Evolutionary conservation across 2,329 filamentous ascomycete species (phyloP).

Genomic region (Albifimbria verrucaria): DNA sequence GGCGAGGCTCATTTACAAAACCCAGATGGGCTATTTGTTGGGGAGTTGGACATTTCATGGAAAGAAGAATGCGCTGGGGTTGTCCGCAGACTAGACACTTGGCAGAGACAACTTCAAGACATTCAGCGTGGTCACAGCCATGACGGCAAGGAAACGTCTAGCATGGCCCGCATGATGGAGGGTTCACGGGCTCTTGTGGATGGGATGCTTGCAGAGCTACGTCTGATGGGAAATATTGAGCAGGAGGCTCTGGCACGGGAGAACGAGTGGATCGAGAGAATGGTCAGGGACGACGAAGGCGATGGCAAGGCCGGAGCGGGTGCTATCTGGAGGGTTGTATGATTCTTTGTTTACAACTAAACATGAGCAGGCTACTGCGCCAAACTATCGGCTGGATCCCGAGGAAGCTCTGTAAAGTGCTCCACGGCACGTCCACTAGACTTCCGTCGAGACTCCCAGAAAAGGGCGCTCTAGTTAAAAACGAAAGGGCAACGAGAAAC

Average conservation of each 20-base stretch:
- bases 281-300: conserved; percentile 42
- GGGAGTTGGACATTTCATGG: conserved; percentile 55
- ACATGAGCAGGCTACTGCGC: too few relatives aligned
- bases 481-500: not conserved
- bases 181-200: conserved; percentile 46
- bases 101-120: conserved; percentile 45
- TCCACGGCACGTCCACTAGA: too few relatives aligned
- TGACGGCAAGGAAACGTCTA: conserved; percentile 21
- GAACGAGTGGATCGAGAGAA: conserved; percentile 54
- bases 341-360: too few relatives aligned
- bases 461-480: not conserved
- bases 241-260: conserved; percentile 53
- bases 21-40: conserved; percentile 44
- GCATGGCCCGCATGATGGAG: conserved; percentile 44
- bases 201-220: conserved; percentile 61
- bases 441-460: too few relatives aligned
- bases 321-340: conserved; percentile 45
- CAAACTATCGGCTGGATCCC: too few relatives aligned
- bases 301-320: conserved; percentile 37
- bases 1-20: conserved; percentile 31
- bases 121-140: conserved; percentile 31
- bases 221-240: conserved; percentile 61
- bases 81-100: conserved; percentile 51
- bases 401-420: too few relatives aligned
- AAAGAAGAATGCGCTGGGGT: conserved; percentile 54